Evolutionary conservation across 441 rosid genomes (phyloP), one percentile per base, ranked within the genome.

Genomic region (Erodium trifolium): DNA sequence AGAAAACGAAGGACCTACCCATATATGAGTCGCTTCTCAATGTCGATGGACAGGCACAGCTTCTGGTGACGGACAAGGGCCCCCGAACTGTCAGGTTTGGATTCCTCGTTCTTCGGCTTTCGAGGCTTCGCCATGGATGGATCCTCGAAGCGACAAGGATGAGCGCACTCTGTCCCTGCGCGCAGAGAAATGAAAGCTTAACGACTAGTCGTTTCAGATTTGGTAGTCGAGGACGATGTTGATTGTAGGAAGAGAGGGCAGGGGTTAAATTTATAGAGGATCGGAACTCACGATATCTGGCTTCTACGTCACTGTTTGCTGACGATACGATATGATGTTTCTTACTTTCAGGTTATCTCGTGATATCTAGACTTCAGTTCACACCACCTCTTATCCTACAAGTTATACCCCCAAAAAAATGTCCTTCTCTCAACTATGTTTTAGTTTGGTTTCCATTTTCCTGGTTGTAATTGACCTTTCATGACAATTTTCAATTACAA

Each of bases 61-160:
- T 88, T 94, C 89, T 94, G 99, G 79, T 88, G 96, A 72, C 88
- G 93, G 27, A 91, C 90, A 17, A 86, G 80, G 29, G 93, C 96
- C 66, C 91, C 91, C 27, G 96, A 79, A 77, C 82, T 80, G 16
- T 87, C 96, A 59, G 88, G 82, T 78, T 86, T 80, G 51, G 91
- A 63, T 39, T 86, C 96, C 51, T 91, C 97, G 78, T 69, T 83
- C 84, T 84, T 94, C 73, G 88, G 85, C 82, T 90, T 94, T 13
- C 96, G 87, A 74, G 92, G 88, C 79, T 91, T 94, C 31, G 97
- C 97, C 99, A 94, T 94, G 68, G 76, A 14, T 5, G 8, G 51
- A 45, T 34, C 37, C 37, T 34, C 37, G 37, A 34, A 34, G 37
- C 37, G 0, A 34, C 37, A 34, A 34, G 27, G 27, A 23, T 23